Evolutionary conservation across 2,329 filamentous ascomycete genomes (phyloP).

Genomic region (Trichoderma brevicompactum): DNA sequence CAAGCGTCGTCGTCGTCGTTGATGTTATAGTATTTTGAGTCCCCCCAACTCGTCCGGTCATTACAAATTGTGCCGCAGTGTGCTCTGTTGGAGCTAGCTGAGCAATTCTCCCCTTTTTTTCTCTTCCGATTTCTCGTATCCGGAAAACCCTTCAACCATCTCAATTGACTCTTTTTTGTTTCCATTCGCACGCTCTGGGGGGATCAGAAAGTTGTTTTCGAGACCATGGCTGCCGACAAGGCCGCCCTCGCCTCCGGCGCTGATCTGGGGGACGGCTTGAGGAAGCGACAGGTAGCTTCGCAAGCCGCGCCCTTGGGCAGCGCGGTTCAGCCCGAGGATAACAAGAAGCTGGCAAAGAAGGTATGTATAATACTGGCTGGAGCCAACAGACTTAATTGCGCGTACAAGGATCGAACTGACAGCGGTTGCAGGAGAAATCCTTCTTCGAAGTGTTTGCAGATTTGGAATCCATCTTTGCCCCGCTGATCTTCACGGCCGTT

Average conservation of each 20-base stretch:
- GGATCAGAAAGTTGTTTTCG: constrained; percentile 24
- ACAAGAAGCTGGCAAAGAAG: constrained; percentile 63
- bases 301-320: constrained; percentile 44
- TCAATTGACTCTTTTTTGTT: constrained; percentile 22
- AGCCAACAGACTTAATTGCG: not conserved
- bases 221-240: constrained; percentile 58
- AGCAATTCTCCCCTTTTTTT: constrained; percentile 32
- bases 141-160: not conserved
- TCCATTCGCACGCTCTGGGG: constrained; percentile 13
- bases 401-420: constrained; percentile 32
- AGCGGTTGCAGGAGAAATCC: constrained; percentile 53
- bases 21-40: constrained; percentile 38
- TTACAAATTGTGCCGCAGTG: constrained; percentile 34
- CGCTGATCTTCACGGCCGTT: constrained; percentile 63
- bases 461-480: constrained; percentile 66
- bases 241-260: constrained; percentile 63
- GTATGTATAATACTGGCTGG: constrained; percentile 41
- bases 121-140: constrained; percentile 8
- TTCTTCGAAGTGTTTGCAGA: constrained; percentile 65
- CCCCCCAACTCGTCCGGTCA: constrained; percentile 44
- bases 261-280: constrained; percentile 60
- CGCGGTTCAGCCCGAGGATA: constrained; percentile 57
- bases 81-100: constrained; percentile 20
- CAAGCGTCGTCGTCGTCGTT: constrained; percentile 32
- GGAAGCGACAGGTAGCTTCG: constrained; percentile 56